Percentiles rank a stretch among this genome's conserved stretches.
These are phyloP conservation scores for Fraxinus xanthoxyloides DNA, from an alignment of 305 asterid species.

Conservation along the genomic window DNA sequence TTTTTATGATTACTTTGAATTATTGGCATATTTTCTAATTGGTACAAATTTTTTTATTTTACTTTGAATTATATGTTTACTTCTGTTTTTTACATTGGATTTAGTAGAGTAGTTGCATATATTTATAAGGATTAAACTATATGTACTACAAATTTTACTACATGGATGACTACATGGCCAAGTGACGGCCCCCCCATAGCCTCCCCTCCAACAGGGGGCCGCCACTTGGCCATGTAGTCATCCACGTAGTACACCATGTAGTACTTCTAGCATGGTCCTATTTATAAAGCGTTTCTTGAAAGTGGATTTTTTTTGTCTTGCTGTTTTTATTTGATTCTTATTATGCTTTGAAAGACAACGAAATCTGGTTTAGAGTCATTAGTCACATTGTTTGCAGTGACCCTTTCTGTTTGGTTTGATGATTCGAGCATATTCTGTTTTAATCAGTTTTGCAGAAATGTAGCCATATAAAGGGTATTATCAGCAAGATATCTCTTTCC, in stretches of 20 bases:
- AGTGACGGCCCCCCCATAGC: no score
- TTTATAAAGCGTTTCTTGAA: background rate
- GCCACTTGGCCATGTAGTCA: no score
- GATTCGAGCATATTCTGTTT: slow-evolving; percentile 1
- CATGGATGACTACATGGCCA: no score
- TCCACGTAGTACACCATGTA: no score
- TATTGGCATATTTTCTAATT: slow-evolving; percentile 14
- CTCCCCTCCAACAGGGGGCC: no score
- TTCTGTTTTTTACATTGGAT: background rate
- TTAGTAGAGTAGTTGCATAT: background rate
- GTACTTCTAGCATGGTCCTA: no score
- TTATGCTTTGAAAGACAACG: background rate
- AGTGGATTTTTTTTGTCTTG: background rate
- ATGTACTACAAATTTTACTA: no score
- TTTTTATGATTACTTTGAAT: slow-evolving; percentile 1
- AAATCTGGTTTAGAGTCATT: background rate
- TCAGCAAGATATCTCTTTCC: slow-evolving; percentile 10
- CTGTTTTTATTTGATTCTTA: background rate
- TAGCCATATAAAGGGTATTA: background rate
- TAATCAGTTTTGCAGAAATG: background rate
- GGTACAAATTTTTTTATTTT: background rate
- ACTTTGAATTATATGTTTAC: background rate
- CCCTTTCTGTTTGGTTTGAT: slow-evolving; percentile 14
- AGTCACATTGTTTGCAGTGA: background rate
- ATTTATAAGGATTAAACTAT: no score